Conservation (phyloP, 2,329 filamentous ascomycete species). For the Pseudophaeomoniella oleicola region DNA sequence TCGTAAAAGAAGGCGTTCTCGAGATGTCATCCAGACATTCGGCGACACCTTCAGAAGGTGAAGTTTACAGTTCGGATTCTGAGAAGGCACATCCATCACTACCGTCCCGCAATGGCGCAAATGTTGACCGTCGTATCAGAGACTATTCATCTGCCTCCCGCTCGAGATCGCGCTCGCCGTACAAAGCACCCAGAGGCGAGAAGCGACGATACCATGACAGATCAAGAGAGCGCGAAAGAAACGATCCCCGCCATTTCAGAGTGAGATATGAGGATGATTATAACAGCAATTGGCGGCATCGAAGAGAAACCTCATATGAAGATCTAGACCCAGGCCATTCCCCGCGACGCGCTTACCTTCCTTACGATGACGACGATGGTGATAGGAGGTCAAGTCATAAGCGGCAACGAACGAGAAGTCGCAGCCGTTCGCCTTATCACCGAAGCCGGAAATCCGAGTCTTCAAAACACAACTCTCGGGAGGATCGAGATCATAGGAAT, state of each 20-base stretch:
- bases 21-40: conserved; percentile 36
- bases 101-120: conserved; percentile 58
- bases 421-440: conserved; percentile 26
- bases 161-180: conserved; percentile 26
- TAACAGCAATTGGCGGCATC: conserved; percentile 23
- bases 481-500: conserved; percentile 18
- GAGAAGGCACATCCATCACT: conserved; percentile 80
- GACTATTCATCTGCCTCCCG: conserved; percentile 34
- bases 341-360: conserved; percentile 25
- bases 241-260: conserved; percentile 17
- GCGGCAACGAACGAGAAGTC: conserved; percentile 38
- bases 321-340: conserved; percentile 35
- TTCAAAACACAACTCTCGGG: conserved; percentile 21
- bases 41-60: conserved; percentile 76
- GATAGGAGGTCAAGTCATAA: conserved; percentile 34
- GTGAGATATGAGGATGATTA: conserved; percentile 23
- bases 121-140: conserved; percentile 91
- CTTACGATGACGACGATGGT: conserved; percentile 33
- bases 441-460: conserved; percentile 17
- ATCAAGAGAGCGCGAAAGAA: conserved; percentile 17
- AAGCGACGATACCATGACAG: conserved; percentile 27
- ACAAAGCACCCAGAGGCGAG: conserved; percentile 22
- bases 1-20: conserved; percentile 6
- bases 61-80: conserved; percentile 63
- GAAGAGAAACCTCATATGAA: conserved; percentile 28